Evolutionary conservation across 208 protist species (phyloP), one percentile per base, ranked within the genome.

Genomic region (Leishmania martiniquensis): DNA sequence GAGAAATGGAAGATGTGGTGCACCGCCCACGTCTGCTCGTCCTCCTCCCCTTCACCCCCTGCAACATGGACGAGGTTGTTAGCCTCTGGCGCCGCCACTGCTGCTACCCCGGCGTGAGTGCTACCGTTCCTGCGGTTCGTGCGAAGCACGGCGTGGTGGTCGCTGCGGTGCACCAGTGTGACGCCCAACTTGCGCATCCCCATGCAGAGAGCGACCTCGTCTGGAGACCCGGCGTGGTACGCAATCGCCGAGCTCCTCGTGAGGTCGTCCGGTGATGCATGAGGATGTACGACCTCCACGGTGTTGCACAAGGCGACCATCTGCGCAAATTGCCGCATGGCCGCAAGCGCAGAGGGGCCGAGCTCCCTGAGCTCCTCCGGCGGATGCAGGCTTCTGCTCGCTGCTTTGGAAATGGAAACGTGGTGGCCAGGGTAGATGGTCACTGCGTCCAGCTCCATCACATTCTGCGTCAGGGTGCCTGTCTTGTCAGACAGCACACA

Each of bases 401-500:
- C 42, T 22, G 83, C 60, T 49, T 65, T 54, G 34, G 77, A 73
- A 55, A 86, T 25, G 17, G 55, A 29, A 54, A 87, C n/a, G 62
- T 84, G 71, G 63, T 74, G 68, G 42, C 78, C 72, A 29, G 87
- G 85, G 55, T 59, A 63, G 10, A 92, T 65, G 12, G 87, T 86
- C 32, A 96, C 81, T 59, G 85, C 84, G 29, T 90, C 74, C 55
- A 99, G 87, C 65, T 91, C 79, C 98, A 99, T 99, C 44, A 97
- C 84, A 73, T 99, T 99, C 75, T 98, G 86, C 55, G 98, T 99
- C 62, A 99, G 81, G 22, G 98, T 99, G 39, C 97, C 97, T 1
- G 98, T 99, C 79, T 99, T 99, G 84, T 99, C 98, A 15, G 94
- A 95, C 2, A 99, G 86, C 6, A 99, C 81, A 78, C 97, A 98